A percentile compares a stretch with the other conserved stretches of the same genome.
phyloP scores from a whole-genome alignment of 257 asterid genomes.

The Solanum pennellii region DNA sequence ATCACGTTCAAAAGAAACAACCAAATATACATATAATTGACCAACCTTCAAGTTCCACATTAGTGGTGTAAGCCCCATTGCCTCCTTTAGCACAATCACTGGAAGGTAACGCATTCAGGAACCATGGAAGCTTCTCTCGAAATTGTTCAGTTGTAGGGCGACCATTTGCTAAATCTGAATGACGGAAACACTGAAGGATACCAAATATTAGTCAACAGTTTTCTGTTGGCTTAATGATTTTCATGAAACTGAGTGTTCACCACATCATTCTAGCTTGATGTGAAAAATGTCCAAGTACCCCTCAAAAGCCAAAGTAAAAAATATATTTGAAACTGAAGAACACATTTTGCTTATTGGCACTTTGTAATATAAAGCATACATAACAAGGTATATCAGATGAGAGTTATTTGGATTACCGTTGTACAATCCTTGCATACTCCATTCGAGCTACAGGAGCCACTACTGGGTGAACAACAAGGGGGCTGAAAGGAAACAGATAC shows the following conservation, averaged over 20 bases:
- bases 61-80: constrained; percentile 82
- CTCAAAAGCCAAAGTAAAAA: background rate
- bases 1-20: background rate
- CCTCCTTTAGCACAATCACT: constrained; percentile 98
- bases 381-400: background rate
- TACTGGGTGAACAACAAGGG: constrained; percentile 70
- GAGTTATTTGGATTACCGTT: constrained; percentile 43
- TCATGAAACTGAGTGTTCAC: background rate
- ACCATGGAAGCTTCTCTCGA: constrained; percentile 91
- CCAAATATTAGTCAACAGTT: constrained; percentile 15
- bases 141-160: constrained; percentile 86
- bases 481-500: constrained; percentile 47
- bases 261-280: background rate
- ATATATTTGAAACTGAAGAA: background rate
- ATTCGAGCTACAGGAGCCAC: constrained; percentile 60
- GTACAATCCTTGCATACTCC: constrained; percentile 80
- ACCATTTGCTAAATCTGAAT: constrained; percentile 68
- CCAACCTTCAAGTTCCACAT: constrained; percentile 75
- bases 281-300: background rate
- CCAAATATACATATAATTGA: background rate
- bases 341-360: background rate
- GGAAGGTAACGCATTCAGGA: constrained; percentile 87
- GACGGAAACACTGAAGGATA: constrained; percentile 76
- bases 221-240: background rate
- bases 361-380: background rate